phyloP scores from a whole-genome alignment of 441 rosid genomes.

The Pelargonium myrrhifolium region DNA sequence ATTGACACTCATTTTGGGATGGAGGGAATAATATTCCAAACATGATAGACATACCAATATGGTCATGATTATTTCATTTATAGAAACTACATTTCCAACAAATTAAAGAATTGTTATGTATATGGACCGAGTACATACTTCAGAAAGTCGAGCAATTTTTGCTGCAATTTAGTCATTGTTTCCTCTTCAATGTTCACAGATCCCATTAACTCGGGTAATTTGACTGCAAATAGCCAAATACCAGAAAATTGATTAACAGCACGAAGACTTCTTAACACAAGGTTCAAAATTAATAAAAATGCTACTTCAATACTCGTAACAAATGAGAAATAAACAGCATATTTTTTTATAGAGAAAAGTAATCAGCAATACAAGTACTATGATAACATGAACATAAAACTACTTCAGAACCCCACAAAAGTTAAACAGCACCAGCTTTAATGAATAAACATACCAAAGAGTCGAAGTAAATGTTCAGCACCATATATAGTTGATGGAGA shows the following conservation, averaged over 20 bases:
- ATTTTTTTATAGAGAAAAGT: neutral
- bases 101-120: neutral
- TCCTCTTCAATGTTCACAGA: constrained; percentile 91
- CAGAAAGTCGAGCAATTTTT: constrained; percentile 77
- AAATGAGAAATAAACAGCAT: too few relatives aligned
- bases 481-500: constrained; percentile 93
- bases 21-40: too few relatives aligned
- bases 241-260: too few relatives aligned
- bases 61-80: neutral
- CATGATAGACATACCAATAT: neutral
- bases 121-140: constrained; percentile 38
- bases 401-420: neutral
- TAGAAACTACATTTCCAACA: neutral
- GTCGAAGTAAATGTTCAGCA: constrained; percentile 94
- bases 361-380: neutral
- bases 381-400: neutral
- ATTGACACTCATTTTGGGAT: too few relatives aligned
- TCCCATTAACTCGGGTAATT: constrained; percentile 80
- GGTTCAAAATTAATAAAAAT: too few relatives aligned
- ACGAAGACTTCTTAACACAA: too few relatives aligned
- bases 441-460: constrained; percentile 54
- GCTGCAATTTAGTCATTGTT: constrained; percentile 69
- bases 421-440: neutral
- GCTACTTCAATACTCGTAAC: too few relatives aligned
- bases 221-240: constrained; percentile 44